Percentiles rank a stretch among this genome's conserved stretches.
Conservation (phyloP, 257 asterid genomes). For the Prunella vulgaris region DNA sequence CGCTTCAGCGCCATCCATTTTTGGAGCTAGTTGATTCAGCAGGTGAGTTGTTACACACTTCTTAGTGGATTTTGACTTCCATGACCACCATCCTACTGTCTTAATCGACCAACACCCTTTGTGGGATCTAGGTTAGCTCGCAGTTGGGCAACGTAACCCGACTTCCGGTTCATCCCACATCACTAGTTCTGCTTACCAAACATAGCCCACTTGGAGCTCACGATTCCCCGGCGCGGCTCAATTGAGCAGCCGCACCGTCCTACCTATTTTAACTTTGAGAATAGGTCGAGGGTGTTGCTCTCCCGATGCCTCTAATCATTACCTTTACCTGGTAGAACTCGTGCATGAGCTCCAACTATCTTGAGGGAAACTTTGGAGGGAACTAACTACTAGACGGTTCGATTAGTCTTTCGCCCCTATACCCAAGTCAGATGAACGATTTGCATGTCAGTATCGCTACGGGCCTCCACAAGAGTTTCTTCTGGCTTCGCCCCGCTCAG, state of each 20-base stretch:
- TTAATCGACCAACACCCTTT: conserved; percentile 8
- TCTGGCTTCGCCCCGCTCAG: conserved; percentile 72
- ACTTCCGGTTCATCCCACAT: neutral
- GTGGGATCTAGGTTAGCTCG: conserved; percentile 2
- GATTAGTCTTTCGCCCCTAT: conserved; percentile 58
- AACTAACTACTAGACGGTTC: neutral
- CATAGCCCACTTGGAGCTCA: neutral
- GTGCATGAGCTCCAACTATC: too few relatives aligned
- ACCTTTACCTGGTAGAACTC: too few relatives aligned
- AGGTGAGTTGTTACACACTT: too few relatives aligned
- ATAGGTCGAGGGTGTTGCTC: too few relatives aligned
- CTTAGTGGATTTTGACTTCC: conserved; percentile 9
- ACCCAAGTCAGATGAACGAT: conserved; percentile 70
- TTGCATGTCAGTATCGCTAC: conserved; percentile 70
- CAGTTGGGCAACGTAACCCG: neutral
- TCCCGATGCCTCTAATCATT: too few relatives aligned
- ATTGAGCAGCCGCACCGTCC: too few relatives aligned
- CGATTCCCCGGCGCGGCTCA: neutral
- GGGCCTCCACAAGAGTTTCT: conserved; percentile 67
- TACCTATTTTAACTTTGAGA: too few relatives aligned
- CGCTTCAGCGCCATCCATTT: too few relatives aligned
- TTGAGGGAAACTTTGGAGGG: conserved; percentile 1
- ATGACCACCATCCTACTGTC: neutral
- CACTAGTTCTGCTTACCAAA: neutral
- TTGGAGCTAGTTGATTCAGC: too few relatives aligned